A percentile compares a stretch with the other conserved stretches of the same genome.
These are phyloP conservation scores for Trichoderma gracile DNA, from an alignment of 2,329 filamentous ascomycete species.

Conservation along the genomic window DNA sequence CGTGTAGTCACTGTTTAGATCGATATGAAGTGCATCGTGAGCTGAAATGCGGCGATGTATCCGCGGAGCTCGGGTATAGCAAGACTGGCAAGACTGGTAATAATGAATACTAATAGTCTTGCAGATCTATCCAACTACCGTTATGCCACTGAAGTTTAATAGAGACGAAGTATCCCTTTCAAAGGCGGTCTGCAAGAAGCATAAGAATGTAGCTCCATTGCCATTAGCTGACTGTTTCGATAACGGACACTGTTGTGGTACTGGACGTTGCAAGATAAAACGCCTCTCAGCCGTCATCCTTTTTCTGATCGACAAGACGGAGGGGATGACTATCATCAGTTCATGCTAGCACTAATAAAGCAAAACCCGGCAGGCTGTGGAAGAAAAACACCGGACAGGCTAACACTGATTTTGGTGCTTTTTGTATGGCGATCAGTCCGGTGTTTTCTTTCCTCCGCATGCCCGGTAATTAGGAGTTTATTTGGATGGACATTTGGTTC, in stretches of 20 bases:
- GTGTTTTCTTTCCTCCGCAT: too few relatives aligned
- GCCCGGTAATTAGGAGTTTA: too few relatives aligned
- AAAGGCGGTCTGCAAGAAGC: neutral
- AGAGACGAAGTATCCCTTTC: neutral
- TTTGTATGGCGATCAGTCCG: too few relatives aligned
- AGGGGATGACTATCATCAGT: neutral
- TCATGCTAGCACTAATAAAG: neutral
- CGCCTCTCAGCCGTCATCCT: neutral
- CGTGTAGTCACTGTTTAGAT: neutral
- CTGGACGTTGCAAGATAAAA: neutral
- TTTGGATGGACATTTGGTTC: too few relatives aligned
- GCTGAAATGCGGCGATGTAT: neutral
- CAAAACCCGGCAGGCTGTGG: too few relatives aligned
- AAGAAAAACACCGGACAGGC: too few relatives aligned
- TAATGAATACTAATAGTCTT: neutral
- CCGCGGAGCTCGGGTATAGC: neutral
- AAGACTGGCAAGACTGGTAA: neutral
- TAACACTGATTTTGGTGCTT: too few relatives aligned
- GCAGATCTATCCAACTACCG: neutral
- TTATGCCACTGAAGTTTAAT: neutral
- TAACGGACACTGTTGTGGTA: too few relatives aligned
- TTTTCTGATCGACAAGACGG: neutral
- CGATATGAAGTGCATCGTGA: neutral
- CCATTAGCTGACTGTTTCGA: neutral
- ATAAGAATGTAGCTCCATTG: neutral